Conservation (phyloP, 805 yeast species). For the Kazachstania taianensis region DNA sequence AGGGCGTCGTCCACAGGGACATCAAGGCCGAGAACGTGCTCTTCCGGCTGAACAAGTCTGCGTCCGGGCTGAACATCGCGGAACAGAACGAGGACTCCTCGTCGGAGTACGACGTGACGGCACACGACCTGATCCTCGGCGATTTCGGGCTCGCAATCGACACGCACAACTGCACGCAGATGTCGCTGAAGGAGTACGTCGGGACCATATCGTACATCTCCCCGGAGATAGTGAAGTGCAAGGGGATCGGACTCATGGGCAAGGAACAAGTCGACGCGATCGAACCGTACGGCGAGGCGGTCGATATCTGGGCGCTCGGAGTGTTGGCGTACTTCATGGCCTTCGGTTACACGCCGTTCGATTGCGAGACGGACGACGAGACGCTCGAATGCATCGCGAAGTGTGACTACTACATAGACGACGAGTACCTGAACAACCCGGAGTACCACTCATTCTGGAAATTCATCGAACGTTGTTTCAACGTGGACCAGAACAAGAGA, state of each 20-base stretch:
- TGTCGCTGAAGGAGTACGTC: conserved; percentile 36
- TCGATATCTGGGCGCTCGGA: conserved; percentile 73
- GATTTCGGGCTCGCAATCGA: conserved; percentile 54
- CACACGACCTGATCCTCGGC: conserved; percentile 29
- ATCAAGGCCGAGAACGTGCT: conserved; percentile 63
- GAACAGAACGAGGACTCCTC: too few relatives aligned
- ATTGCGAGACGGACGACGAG: conserved; percentile 59
- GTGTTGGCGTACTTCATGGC: conserved; percentile 61
- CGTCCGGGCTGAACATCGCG: background rate
- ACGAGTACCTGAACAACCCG: conserved; percentile 47
- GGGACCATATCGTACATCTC: conserved; percentile 73
- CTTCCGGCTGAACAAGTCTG: conserved; percentile 28
- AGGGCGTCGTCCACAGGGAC: conserved; percentile 60
- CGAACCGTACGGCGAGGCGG: conserved; percentile 42
- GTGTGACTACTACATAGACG: conserved; percentile 53
- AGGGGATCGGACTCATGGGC: conserved; percentile 20
- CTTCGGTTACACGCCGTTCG: conserved; percentile 70
- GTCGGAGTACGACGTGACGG: conserved; percentile 17
- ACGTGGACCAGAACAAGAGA: conserved; percentile 36
- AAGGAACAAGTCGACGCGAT: conserved; percentile 10
- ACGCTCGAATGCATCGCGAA: conserved; percentile 51
- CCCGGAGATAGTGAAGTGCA: conserved; percentile 49
- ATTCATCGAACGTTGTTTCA: conserved; percentile 47
- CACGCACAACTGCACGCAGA: conserved; percentile 29
- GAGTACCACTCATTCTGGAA: conserved; percentile 38